Evolutionary conservation across 169 alveolate genomes (phyloP).

Genomic region (Cryptosporidium xiaoi): DNA sequence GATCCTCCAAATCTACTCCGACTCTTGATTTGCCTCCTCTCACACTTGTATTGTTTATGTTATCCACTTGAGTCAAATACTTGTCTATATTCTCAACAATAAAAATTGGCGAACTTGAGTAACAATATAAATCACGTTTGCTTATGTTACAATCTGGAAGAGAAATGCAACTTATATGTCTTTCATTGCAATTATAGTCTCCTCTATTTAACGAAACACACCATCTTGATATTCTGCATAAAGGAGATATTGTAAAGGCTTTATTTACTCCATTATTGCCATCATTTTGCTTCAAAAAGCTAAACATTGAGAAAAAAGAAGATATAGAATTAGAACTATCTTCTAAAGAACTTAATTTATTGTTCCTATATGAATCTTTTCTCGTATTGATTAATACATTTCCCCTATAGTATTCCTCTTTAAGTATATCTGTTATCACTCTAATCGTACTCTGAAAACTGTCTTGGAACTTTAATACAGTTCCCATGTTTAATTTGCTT

Average conservation of each 20-base stretch:
- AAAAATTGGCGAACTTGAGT: slow-evolving; percentile 34
- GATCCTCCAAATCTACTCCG: background rate
- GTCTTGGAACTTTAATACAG: slow-evolving; percentile 76
- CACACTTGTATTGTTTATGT: background rate
- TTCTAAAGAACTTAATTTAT: background rate
- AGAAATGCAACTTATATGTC: slow-evolving; percentile 19
- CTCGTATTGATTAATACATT: slow-evolving; percentile 18
- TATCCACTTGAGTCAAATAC: background rate
- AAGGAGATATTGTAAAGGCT: slow-evolving; percentile 23
- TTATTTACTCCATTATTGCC: background rate
- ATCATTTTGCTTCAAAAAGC: background rate
- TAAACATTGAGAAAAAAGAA: slow-evolving; percentile 13
- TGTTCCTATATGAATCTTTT: background rate
- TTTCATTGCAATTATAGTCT: slow-evolving; percentile 35
- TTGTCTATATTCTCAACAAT: slow-evolving; percentile 8
- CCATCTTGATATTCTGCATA: slow-evolving; percentile 29
- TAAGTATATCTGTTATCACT: slow-evolving; percentile 20
- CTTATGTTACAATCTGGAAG: slow-evolving; percentile 19
- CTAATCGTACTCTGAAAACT: slow-evolving; percentile 72
- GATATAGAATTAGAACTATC: background rate
- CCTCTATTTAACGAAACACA: slow-evolving; percentile 21
- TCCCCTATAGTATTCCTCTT: slow-evolving; percentile 8
- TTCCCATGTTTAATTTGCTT: slow-evolving; percentile 76
- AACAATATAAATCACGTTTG: slow-evolving; percentile 13
- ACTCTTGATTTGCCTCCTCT: too few species aligned